Evolutionary conservation across 169 alveolate species (phyloP), one percentile per base, ranked within the genome.

Genomic region (Cryptosporidium canis): DNA sequence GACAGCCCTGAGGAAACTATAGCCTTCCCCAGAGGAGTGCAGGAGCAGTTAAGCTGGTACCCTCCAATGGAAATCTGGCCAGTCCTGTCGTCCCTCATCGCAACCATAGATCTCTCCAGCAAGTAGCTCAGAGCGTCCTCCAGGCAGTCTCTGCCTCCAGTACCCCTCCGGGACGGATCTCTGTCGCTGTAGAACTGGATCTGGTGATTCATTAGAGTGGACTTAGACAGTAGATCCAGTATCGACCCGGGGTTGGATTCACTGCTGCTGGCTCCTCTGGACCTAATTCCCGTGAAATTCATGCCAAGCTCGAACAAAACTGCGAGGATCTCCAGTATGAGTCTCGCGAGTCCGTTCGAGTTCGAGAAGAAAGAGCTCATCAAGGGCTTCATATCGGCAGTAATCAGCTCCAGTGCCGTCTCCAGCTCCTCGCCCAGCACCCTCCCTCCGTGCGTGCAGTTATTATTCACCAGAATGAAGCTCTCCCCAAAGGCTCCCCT

Each of bases 401-500:
- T 56, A 16, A 77, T 56, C 14, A 77, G 51, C 51, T 39, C 63
- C 12, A 61, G 27, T 21, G 87, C 72, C 11, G 11, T 58, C 8
- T 18, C 51, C 6, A 61, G 24, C 27, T 77, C 77, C n/a, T 77
- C 87, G 21, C 47, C 45, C 29, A n/a, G 35, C 33, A 51, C 68
- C 33, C n/a, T 48, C 45, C 41, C 41, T n/a, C 12, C n/a, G 24
- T 35, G 31, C 2, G 16, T 12, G 4, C 31, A 35, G 14, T 35
- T n/a, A 11, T 29, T n/a, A 67, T 83, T 83, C 27, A 63, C 45
- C 0, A 83, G 47, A 63, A 83, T 83, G 41, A 83, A 85, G 47
- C 92, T 85, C 24, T 92, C 93, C 0, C 92, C 94, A 48, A 83
- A 71, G 41, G 72, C 67, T 37, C 90, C 91, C 11, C 39, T 90